Conservation (phyloP, 257 asterid species). For the Vinca minor region DNA sequence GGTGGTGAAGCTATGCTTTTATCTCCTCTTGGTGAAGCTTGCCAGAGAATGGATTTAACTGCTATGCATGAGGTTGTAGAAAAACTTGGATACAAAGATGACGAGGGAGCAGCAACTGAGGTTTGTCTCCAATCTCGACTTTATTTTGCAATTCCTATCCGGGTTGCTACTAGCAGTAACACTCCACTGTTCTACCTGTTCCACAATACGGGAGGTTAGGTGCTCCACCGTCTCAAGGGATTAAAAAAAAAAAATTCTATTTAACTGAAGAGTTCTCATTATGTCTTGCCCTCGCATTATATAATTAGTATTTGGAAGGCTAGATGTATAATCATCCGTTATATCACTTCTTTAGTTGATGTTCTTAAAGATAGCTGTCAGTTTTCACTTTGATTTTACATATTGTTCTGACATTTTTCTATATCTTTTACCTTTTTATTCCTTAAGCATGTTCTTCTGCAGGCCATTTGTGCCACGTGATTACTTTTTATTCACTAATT, state of each 20-base stretch:
- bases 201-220: neutral
- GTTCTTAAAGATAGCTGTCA: neutral
- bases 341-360: neutral
- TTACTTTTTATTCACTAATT: neutral
- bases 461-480: neutral
- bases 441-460: neutral
- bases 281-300: neutral
- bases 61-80: constrained; percentile 76
- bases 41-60: constrained; percentile 86
- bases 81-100: constrained; percentile 80
- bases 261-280: neutral
- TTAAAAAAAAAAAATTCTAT: too few relatives aligned
- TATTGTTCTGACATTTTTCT: neutral
- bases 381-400: neutral
- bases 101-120: constrained; percentile 86
- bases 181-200: neutral
- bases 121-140: constrained; percentile 25
- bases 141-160: neutral
- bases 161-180: neutral
- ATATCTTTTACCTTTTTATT: neutral
- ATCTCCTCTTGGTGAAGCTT: constrained; percentile 92
- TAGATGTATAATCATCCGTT: neutral
- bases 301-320: neutral
- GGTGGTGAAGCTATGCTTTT: constrained; percentile 37
- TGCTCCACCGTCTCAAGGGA: too few relatives aligned